A percentile compares a stretch with the other conserved stretches of the same genome.
Evolutionary conservation across 805 yeast genomes (phyloP).

Genomic region (Myxozyma kluyveri): DNA sequence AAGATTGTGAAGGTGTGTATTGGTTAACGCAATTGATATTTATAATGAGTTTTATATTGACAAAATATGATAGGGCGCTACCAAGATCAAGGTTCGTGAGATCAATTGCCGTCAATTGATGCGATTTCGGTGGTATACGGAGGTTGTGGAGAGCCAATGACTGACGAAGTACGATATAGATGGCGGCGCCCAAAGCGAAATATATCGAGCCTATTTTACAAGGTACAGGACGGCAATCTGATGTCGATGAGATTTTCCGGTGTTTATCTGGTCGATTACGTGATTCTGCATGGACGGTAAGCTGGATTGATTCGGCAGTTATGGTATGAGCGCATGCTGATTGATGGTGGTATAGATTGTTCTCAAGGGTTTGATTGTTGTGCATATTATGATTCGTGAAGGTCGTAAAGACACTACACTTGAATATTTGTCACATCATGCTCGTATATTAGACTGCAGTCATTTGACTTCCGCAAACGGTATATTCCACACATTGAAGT

Average conservation of each 20-base stretch:
- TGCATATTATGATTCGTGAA: conserved; percentile 89
- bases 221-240: conserved; percentile 57
- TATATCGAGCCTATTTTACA: conserved; percentile 89
- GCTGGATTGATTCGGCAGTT: neutral
- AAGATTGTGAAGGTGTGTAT: conserved; percentile 63
- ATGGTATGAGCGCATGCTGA: neutral
- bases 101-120: neutral
- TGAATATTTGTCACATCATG: conserved; percentile 52
- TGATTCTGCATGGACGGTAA: conserved; percentile 78
- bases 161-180: too few species aligned
- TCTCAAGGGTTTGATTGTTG: conserved; percentile 76
- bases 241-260: conserved; percentile 67
- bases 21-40: neutral
- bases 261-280: conserved; percentile 60
- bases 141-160: too few species aligned
- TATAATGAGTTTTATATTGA: neutral
- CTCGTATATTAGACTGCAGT: conserved; percentile 51
- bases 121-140: too few species aligned
- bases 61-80: conserved; percentile 51
- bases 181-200: conserved; percentile 97
- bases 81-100: conserved; percentile 53
- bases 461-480: conserved; percentile 34
- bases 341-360: conserved; percentile 48
- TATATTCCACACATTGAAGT: conserved; percentile 34
- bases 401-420: conserved; percentile 79